A percentile compares a stretch with the other conserved stretches of the same genome.
phyloP scores from a whole-genome alignment of 495 filamentous ascomycete genomes.

The Podospora anserina region DNA sequence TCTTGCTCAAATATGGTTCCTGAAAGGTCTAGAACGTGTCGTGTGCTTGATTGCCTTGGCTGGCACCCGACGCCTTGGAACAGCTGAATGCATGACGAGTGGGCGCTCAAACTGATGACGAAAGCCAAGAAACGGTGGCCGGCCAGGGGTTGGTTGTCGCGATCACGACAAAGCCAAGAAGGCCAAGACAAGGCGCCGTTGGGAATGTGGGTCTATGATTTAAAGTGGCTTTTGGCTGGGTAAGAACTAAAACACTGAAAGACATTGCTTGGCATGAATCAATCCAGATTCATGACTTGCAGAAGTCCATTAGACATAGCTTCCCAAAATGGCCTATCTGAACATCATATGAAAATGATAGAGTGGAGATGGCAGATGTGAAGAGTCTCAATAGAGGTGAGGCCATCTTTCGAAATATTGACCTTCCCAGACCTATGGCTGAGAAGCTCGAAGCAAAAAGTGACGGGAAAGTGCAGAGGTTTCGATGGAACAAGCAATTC shows the following conservation, averaged over 20 bases:
- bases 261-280: not conserved
- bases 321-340: too few species aligned
- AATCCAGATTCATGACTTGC: too few species aligned
- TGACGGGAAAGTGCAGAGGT: too few species aligned
- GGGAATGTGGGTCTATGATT: not conserved
- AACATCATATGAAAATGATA: too few species aligned
- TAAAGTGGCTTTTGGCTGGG: not conserved
- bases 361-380: too few species aligned
- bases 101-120: constrained; percentile 1
- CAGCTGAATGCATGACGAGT: not conserved
- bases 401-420: too few species aligned
- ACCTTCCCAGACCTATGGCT: too few species aligned
- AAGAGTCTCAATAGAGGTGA: too few species aligned
- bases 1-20: not conserved
- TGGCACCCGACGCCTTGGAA: not conserved
- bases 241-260: not conserved
- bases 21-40: not conserved
- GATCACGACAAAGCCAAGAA: not conserved
- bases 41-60: not conserved
- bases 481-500: not conserved
- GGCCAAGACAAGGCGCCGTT: not conserved
- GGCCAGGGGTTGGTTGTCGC: not conserved
- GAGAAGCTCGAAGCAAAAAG: too few species aligned
- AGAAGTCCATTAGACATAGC: too few species aligned
- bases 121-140: not conserved